Evolutionary conservation across 202 grass and related monocot species (phyloP), one percentile per base, ranked within the genome.

Genomic region (Digitaria exilis): DNA sequence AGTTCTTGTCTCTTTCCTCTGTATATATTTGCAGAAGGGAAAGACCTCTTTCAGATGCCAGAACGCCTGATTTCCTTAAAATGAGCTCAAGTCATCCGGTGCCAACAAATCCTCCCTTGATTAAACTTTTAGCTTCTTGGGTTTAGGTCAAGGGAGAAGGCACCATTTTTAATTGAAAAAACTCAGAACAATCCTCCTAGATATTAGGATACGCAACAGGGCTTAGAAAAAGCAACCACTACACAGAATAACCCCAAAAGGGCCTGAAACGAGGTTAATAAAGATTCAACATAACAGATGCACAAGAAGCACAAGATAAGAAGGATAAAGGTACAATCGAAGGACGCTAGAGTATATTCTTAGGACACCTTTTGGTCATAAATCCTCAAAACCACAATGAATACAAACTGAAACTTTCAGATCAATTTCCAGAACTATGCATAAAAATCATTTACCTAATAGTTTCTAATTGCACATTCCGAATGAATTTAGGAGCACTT

Each of bases 121-220:
- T 55, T 55, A 34, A 79, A 65, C 42, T 58, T 68, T 44, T 58
- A 24, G 15, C 29, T 55, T 55, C 19, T 73, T 77, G 45, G 52
- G 41, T 78, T 77, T 71, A 46, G 17, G 30, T 46, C 78, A 56
- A 42, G 2, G 34, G 24, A 58, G 35, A 45, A 59, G 37, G 17
- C 17, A 80, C 22, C 22, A 10, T 11, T 60, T 80, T 34, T 60
- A 46, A 15, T 46, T 60, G 19, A 46, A 34, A 81, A 71, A 55
- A 58, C 37, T 43, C 13, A 31, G 9, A 60, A 64, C 42, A 71
- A 57, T 5, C 65, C 17, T 58, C 19, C 12, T 64, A 64, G 25
- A 46, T 81, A 21, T 22, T 11, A 12, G 25, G 37, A 58, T 22
- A 70, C 18, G 0, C 19, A 81, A 81, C 34, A 71, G 6, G 65